Evolutionary conservation across 805 yeast genomes (phyloP).

Genomic region (Wilhelminamyces savonicus): DNA sequence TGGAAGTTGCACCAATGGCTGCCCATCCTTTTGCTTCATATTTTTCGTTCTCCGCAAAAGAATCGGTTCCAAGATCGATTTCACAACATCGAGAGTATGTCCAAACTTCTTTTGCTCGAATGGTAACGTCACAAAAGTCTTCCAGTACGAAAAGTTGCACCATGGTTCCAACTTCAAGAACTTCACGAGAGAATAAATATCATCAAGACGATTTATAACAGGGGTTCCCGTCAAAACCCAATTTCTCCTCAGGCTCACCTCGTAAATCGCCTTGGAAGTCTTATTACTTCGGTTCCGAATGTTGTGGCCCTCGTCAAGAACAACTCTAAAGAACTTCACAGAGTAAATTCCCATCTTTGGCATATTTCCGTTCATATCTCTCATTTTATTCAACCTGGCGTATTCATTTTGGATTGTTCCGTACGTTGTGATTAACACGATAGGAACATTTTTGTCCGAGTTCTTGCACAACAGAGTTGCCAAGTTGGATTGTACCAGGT

Average conservation of each 20-base stretch:
- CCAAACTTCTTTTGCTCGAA: conserved; percentile 68
- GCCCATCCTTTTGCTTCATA: conserved; percentile 72
- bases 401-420: conserved; percentile 82
- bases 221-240: conserved; percentile 96
- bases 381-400: conserved; percentile 33
- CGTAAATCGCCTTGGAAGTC: conserved; percentile 72
- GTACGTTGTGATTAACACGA: conserved; percentile 75
- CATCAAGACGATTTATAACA: conserved; percentile 81
- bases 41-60: conserved; percentile 78
- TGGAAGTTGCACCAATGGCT: conserved; percentile 70
- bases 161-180: conserved; percentile 84
- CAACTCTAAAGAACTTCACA: conserved; percentile 67
- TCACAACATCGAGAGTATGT: conserved; percentile 78
- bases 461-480: conserved; percentile 34
- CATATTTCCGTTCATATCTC: conserved; percentile 21
- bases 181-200: conserved; percentile 68
- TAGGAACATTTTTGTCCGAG: conserved; percentile 42
- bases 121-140: conserved; percentile 74
- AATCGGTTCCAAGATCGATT: conserved; percentile 77
- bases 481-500: conserved; percentile 47
- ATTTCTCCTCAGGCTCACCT: conserved; percentile 54
- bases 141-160: conserved; percentile 83
- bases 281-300: conserved; percentile 75
- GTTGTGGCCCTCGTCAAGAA: conserved; percentile 86
- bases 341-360: conserved; percentile 56